These are phyloP conservation scores for Amphirosellinia nigrospora DNA, from an alignment of 495 filamentous ascomycete species.

Conservation along the genomic window DNA sequence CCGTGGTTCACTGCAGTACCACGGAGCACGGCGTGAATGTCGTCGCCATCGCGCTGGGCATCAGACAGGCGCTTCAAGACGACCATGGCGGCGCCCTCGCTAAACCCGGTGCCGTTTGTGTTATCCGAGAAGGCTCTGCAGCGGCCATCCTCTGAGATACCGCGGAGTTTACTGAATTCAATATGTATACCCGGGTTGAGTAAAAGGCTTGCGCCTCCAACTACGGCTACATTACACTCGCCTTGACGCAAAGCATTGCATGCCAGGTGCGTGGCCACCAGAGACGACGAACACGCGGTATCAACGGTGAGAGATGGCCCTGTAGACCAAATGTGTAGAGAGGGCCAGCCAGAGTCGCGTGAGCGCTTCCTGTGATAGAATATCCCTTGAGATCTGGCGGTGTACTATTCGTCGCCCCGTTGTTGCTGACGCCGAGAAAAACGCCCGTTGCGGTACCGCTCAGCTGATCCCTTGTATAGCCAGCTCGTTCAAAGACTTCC, in stretches of 20 bases:
- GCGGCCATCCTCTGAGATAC: constrained; percentile 24
- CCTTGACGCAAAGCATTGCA: constrained; percentile 38
- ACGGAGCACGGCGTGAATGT: constrained; percentile 56
- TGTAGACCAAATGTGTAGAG: constrained; percentile 53
- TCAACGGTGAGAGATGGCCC: constrained; percentile 54
- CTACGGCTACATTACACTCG: constrained; percentile 42
- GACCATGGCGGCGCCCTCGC: constrained; percentile 52
- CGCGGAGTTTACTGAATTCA: constrained; percentile 28
- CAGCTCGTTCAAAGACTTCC: constrained; percentile 48
- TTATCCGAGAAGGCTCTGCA: constrained; percentile 31
- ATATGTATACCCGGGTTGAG: constrained; percentile 36
- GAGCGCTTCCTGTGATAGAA: constrained; percentile 27
- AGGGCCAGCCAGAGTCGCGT: constrained; percentile 47
- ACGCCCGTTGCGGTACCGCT: constrained; percentile 44
- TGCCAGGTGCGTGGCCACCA: constrained; percentile 47
- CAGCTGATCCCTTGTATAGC: constrained; percentile 40
- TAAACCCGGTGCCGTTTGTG: constrained; percentile 59
- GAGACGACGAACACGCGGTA: constrained; percentile 48
- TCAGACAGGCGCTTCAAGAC: constrained; percentile 55
- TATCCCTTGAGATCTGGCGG: constrained; percentile 30
- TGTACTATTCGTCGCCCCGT: constrained; percentile 2
- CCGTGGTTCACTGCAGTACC: constrained; percentile 48
- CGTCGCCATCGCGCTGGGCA: constrained; percentile 52
- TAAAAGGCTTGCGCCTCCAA: constrained; percentile 45
- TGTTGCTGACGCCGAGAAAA: constrained; percentile 45